Evolutionary conservation across 2,329 filamentous ascomycete species (phyloP), one percentile per base, ranked within the genome.

Genomic region (Boeremia lycopersici): DNA sequence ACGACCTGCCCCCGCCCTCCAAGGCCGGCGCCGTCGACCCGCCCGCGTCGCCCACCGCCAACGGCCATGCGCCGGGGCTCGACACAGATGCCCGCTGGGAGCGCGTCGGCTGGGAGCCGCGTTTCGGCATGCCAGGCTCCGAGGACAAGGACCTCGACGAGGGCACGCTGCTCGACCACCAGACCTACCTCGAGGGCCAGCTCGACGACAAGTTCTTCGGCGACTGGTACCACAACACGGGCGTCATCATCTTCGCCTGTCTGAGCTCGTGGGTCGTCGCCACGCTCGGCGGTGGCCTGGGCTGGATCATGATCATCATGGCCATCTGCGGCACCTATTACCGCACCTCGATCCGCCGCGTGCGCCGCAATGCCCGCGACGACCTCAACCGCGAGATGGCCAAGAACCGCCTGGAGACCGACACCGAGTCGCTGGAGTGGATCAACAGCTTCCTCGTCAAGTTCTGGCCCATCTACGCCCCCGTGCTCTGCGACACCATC

Each of bases 381-480:
- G 95, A 99, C 71, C 85, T 99, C 63, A 89, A 88, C 56, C 88
- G 95, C 48, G 93, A 97, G 75, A 83, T 97, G 82, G 88, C 89
- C 11, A 90, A 97, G 76, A 89, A 88, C 75, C 90, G 84, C 68
- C 81, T 99, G 48, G 95, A 98, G 66, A 95, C 87, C 8, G 95
- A 99, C 65, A 87, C 86, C 25, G 95, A 99, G 77, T 95, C 90
- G 52, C 81, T 99, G 43, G 95, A 99, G 76, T 99, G 95, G 95
- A 98, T 99, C 76, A 99, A 99, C 81, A 96, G 91, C 66, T 99
- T 99, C 79, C 75, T 99, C 67, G 87, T 96, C 78, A 99, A 99
- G 75, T 99, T 99, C 79, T 99, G 95, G 95, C 95, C 95, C 59
- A 99, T 99, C 69, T 98, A 96, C 74, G 91, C 95, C 50, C 95